A percentile compares a stretch with the other conserved stretches of the same genome.
Evolutionary conservation across 2,329 filamentous ascomycete species (phyloP).

Genomic region (Thermoascus crustaceus): DNA sequence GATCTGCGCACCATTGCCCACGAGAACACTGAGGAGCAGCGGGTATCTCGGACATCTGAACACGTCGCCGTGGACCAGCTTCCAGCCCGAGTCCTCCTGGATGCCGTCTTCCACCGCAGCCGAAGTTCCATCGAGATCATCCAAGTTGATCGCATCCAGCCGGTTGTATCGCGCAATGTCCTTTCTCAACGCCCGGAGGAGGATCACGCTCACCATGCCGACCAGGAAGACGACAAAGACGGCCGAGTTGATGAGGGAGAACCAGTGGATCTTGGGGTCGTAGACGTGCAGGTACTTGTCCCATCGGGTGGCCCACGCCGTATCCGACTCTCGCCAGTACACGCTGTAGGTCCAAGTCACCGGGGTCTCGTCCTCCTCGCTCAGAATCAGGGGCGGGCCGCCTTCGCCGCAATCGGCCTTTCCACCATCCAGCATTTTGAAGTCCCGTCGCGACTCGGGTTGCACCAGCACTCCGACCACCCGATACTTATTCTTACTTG

Average conservation of each 20-base stretch:
- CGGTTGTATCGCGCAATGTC: constrained; percentile 97
- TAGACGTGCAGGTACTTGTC: constrained; percentile 98
- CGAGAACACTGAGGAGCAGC: constrained; percentile 73
- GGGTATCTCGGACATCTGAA: constrained; percentile 82
- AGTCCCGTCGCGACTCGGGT: constrained; percentile 62
- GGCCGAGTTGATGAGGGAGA: constrained; percentile 92
- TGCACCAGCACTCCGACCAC: constrained; percentile 90
- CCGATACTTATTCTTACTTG: constrained; percentile 56
- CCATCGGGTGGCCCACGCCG: constrained; percentile 94
- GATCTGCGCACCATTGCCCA: constrained; percentile 90
- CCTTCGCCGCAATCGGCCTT: constrained; percentile 56
- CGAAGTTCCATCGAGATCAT: constrained; percentile 74
- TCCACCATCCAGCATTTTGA: constrained; percentile 42
- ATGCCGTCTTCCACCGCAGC: constrained; percentile 76
- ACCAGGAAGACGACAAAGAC: constrained; percentile 90
- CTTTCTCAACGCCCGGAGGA: constrained; percentile 80
- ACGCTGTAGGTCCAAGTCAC: constrained; percentile 91
- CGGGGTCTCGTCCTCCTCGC: constrained; percentile 53
- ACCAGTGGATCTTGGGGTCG: constrained; percentile 98
- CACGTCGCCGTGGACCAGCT: constrained; percentile 93
- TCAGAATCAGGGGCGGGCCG: constrained; percentile 54
- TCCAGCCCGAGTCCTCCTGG: constrained; percentile 97
- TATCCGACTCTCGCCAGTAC: constrained; percentile 74
- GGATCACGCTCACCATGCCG: constrained; percentile 84
- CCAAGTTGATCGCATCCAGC: constrained; percentile 80